Conservation (phyloP, 2,329 filamentous ascomycete genomes). For the Colletotrichum liriopes region DNA sequence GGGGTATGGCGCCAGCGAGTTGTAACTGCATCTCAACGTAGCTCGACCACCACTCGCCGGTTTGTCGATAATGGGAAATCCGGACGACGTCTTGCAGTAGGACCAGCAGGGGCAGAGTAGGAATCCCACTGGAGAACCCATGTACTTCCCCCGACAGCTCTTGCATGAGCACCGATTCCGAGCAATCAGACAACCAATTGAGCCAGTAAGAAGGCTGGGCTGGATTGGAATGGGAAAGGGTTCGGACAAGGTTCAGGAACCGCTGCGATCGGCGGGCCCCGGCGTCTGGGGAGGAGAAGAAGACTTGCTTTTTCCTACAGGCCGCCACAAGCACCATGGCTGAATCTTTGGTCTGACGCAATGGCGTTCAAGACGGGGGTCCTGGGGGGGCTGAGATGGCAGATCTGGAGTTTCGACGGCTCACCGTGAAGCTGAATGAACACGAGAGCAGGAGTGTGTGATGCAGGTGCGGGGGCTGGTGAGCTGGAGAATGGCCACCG, state of each 20-base stretch:
- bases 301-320: slow-evolving; percentile 17
- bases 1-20: slow-evolving; percentile 29
- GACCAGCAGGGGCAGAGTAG: slow-evolving; percentile 2
- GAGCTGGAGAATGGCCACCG: not conserved
- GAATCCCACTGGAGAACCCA: slow-evolving; percentile 31
- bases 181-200: slow-evolving; percentile 6
- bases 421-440: slow-evolving; percentile 5
- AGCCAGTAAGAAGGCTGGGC: slow-evolving; percentile 19
- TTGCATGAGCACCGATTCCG: slow-evolving; percentile 27
- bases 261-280: slow-evolving; percentile 35
- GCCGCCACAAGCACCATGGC: slow-evolving; percentile 7
- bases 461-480: slow-evolving; percentile 4
- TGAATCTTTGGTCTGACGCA: slow-evolving; percentile 33
- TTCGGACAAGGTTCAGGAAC: slow-evolving; percentile 38
- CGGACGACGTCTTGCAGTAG: slow-evolving; percentile 20
- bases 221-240: slow-evolving; percentile 26
- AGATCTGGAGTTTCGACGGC: not conserved
- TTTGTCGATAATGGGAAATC: slow-evolving; percentile 37
- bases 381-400: slow-evolving; percentile 6
- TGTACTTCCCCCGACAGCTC: slow-evolving; percentile 12
- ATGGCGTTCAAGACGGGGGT: slow-evolving; percentile 11
- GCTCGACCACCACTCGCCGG: slow-evolving; percentile 10
- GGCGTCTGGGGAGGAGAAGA: slow-evolving; percentile 7
- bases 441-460: slow-evolving; percentile 1
- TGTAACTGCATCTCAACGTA: slow-evolving; percentile 5